Percentiles rank a stretch among this genome's conserved stretches.
Conservation (phyloP, 23 red algal species). For the Chondrus crispus region DNA sequence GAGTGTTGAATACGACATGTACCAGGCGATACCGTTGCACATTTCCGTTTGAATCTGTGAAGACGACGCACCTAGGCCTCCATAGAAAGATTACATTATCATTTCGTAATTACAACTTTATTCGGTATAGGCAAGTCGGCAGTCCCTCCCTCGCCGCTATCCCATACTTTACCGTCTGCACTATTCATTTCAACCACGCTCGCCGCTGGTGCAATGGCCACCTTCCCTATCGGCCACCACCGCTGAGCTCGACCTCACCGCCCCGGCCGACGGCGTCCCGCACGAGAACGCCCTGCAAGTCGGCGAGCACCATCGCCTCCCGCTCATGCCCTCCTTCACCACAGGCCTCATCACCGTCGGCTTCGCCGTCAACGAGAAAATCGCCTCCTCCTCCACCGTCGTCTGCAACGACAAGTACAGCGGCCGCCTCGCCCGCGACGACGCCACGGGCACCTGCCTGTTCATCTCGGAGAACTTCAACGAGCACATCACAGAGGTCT, state of each 20-base stretch:
- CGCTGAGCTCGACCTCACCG: background rate
- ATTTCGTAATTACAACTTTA: too few species aligned
- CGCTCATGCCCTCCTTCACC: constrained; percentile 20
- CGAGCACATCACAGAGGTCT: constrained; percentile 7
- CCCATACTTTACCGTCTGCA: too few species aligned
- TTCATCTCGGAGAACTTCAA: constrained; percentile 13
- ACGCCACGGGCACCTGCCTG: background rate
- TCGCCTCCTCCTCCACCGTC: constrained; percentile 34
- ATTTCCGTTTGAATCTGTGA: too few species aligned
- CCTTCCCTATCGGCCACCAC: constrained; percentile 7
- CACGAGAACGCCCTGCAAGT: constrained; percentile 15
- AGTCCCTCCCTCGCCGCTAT: too few species aligned
- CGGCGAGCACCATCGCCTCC: constrained; percentile 25
- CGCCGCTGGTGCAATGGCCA: too few species aligned
- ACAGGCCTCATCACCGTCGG: constrained; percentile 28
- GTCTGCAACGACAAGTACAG: constrained; percentile 21
- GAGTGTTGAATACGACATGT: too few species aligned
- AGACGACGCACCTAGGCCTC: too few species aligned
- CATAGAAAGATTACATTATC: too few species aligned
- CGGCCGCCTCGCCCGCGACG: constrained; percentile 38
- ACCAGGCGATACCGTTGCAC: too few species aligned
- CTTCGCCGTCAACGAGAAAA: constrained; percentile 27
- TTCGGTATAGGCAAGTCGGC: too few species aligned
- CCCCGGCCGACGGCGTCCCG: background rate
- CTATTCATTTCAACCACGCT: too few species aligned